These are phyloP conservation scores for Mycena capillaripes DNA, from an alignment of 768 basidiomycete genomes.

Conservation along the genomic window DNA sequence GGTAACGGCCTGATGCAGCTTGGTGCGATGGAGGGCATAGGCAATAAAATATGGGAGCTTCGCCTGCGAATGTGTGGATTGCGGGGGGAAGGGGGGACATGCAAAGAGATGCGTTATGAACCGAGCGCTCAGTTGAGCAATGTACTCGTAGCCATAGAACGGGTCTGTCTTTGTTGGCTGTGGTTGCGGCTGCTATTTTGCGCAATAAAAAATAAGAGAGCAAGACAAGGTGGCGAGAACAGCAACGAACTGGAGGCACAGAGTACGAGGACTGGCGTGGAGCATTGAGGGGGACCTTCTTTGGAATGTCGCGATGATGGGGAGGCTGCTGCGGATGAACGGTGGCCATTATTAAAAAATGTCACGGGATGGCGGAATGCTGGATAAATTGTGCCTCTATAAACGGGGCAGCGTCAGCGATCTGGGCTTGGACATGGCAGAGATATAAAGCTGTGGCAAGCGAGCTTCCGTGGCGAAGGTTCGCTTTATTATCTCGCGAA, in stretches of 20 bases:
- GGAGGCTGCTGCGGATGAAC: conserved; percentile 30
- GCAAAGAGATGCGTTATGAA: conserved; percentile 91
- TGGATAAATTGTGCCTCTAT: conserved; percentile 26
- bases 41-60: conserved; percentile 86
- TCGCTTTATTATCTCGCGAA: conserved; percentile 12
- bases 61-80: conserved; percentile 68
- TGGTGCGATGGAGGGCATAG: conserved; percentile 88
- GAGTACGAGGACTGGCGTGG: conserved; percentile 29
- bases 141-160: conserved; percentile 83
- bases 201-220: conserved; percentile 21
- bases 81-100: conserved; percentile 86
- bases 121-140: conserved; percentile 77
- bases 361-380: conserved; percentile 28
- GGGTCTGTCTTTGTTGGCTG: conserved; percentile 59
- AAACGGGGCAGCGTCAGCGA: conserved; percentile 34
- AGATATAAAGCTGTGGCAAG: conserved; percentile 23
- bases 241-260: conserved; percentile 37
- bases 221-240: background rate
- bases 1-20: conserved; percentile 77
- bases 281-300: conserved; percentile 34
- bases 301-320: conserved; percentile 31
- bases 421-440: conserved; percentile 19
- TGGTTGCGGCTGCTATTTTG: conserved; percentile 43
- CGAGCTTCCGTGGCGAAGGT: background rate
- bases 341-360: conserved; percentile 32